These are phyloP conservation scores for Cytauxzoon felis DNA, from an alignment of 169 alveolate species.

Conservation along the genomic window DNA sequence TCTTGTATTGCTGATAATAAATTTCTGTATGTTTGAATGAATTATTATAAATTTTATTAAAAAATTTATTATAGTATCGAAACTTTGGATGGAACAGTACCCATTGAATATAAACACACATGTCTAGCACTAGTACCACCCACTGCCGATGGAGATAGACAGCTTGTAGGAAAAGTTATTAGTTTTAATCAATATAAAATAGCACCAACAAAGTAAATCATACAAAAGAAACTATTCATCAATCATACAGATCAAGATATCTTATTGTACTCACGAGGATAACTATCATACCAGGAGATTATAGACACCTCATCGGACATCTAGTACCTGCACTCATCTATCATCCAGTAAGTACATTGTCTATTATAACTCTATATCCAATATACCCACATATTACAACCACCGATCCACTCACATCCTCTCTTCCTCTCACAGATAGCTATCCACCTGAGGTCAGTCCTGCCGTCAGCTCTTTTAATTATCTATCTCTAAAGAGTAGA, in stretches of 20 bases:
- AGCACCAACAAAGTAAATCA: conserved; percentile 49
- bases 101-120: conserved; percentile 53
- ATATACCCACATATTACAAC: too few relatives aligned
- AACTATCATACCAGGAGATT: conserved; percentile 52
- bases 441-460: too few relatives aligned
- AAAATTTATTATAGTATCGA: conserved; percentile 24
- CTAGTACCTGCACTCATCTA: conserved; percentile 40
- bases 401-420: too few relatives aligned
- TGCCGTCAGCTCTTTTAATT: too few relatives aligned
- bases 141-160: conserved; percentile 45
- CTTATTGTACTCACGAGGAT: conserved; percentile 51
- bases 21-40: conserved; percentile 43
- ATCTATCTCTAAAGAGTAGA: too few relatives aligned
- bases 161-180: conserved; percentile 51
- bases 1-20: conserved; percentile 53
- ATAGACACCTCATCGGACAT: conserved; percentile 36
- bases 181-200: conserved; percentile 56
- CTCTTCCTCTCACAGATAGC: too few relatives aligned
- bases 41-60: not conserved
- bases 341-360: conserved; percentile 28
- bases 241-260: conserved; percentile 42
- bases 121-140: conserved; percentile 59
- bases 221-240: not conserved
- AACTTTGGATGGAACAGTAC: conserved; percentile 60
- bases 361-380: too few relatives aligned